phyloP scores from a whole-genome alignment of 1,284 basidiomycete species.

The Chondrostereum purpureum region DNA sequence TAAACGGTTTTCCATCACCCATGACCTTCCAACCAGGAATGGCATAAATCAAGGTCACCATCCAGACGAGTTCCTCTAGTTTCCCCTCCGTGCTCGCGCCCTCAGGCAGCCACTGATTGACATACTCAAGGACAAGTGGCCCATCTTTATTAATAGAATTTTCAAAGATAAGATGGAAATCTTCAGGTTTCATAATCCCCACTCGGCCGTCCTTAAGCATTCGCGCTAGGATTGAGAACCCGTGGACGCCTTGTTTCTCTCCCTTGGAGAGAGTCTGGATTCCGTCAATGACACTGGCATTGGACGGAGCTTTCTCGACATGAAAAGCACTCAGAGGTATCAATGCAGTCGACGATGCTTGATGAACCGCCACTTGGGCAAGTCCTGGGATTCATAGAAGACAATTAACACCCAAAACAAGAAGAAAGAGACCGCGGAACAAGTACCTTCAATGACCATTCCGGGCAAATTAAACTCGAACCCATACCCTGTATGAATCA shows the following conservation, averaged over 20 bases:
- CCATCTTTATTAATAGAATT: slow-evolving; percentile 29
- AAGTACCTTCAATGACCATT: slow-evolving; percentile 55
- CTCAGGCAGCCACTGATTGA: slow-evolving; percentile 42
- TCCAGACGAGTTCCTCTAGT: slow-evolving; percentile 42
- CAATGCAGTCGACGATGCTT: slow-evolving; percentile 18
- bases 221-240: slow-evolving; percentile 40
- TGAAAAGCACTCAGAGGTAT: too few relatives aligned
- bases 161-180: slow-evolving; percentile 19
- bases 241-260: slow-evolving; percentile 20
- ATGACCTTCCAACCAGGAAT: slow-evolving; percentile 36
- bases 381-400: slow-evolving; percentile 27
- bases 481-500: slow-evolving; percentile 62
- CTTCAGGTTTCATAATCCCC: slow-evolving; percentile 16
- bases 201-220: slow-evolving; percentile 39
- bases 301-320: too few relatives aligned
- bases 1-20: slow-evolving; percentile 25
- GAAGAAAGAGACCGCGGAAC: background rate
- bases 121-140: slow-evolving; percentile 34
- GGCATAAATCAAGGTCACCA: slow-evolving; percentile 35
- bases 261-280: slow-evolving; percentile 11
- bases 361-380: slow-evolving; percentile 35
- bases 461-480: slow-evolving; percentile 58
- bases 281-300: slow-evolving; percentile 14
- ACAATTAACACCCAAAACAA: too few relatives aligned
- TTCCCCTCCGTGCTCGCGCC: slow-evolving; percentile 24